Base-by-base conservation (phyloP, 441 rosid genomes). In the Erodium chrysanthum region DNA sequence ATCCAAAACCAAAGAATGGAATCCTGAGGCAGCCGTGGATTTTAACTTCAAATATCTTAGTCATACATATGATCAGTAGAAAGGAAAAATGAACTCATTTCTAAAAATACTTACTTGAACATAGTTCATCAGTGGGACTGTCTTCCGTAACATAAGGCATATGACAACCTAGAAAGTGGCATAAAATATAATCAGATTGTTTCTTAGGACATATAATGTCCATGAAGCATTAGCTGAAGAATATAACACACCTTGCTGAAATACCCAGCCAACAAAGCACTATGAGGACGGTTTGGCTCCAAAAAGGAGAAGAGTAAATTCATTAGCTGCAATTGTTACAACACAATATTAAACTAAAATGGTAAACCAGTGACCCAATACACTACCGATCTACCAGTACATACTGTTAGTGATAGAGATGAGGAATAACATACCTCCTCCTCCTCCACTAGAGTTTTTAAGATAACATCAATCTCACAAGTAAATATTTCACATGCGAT, bases 401-500 rank as follows among this genome's bases (percentile, higher is more conserved):
- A 7, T 40, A 69, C n/a, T 64, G 42, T 35, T 35, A 6, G 66
- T 14, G 33, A 46, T n/a, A 14, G 70, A 71, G 40, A 20, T 21
- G 42, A 67, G 56, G 35, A 66, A 64, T 12, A 31, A 7, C 42
- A 48, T 46, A 90, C 99, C 97, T 92, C 87, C 72, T 92, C 96
- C 46, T 96, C 99, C 77, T 92, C 99, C 66, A 90, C 92, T 73
- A 96, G 67, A 29, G 96, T 85, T 77, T 85, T 92, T 18, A 95
- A 83, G 71, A 95, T 90, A 64, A 88, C 93, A 71, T 95, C 98
- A 76, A 96, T 92, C 78, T 95, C 99, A 56, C 99, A 96, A 2
- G 98, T 92, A 71, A 96, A 90, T 65, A 96, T 85, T 89, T 96
- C 99, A 64, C 98, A 92, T 48, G 99, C 79, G 74, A 96, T 82